Evolutionary conservation across 2,329 filamentous ascomycete genomes (phyloP).

Genomic region (Sarocladium strictum): DNA sequence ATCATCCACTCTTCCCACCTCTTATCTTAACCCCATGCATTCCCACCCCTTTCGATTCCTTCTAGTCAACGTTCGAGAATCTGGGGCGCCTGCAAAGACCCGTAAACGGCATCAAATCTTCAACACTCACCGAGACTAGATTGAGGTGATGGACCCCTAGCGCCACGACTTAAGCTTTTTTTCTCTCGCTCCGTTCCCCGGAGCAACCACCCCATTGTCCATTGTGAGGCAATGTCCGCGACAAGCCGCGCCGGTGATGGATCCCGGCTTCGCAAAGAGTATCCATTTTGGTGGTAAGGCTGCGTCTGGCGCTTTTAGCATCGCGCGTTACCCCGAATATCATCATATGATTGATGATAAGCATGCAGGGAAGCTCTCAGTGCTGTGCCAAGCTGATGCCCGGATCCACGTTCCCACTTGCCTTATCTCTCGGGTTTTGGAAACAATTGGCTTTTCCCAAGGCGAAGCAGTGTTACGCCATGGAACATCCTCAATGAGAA

Average conservation of each 20-base stretch:
- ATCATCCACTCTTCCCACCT: background rate
- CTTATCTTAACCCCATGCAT: background rate
- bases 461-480: background rate
- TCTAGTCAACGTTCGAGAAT: conserved; percentile 8
- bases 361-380: background rate
- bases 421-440: background rate
- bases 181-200: too few species aligned
- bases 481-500: background rate
- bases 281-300: background rate
- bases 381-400: background rate
- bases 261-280: background rate
- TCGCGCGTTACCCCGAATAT: background rate
- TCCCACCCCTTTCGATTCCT: background rate
- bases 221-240: background rate
- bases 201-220: too few species aligned
- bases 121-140: background rate
- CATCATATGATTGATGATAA: conserved; percentile 4
- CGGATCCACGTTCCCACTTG: background rate
- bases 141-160: background rate
- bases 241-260: background rate
- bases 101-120: too few species aligned
- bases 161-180: too few species aligned
- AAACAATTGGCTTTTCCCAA: background rate
- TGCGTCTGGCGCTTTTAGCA: too few species aligned
- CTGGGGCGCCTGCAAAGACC: too few species aligned